phyloP scores from a whole-genome alignment of 169 alveolate species.

The Babesia sp. region DNA sequence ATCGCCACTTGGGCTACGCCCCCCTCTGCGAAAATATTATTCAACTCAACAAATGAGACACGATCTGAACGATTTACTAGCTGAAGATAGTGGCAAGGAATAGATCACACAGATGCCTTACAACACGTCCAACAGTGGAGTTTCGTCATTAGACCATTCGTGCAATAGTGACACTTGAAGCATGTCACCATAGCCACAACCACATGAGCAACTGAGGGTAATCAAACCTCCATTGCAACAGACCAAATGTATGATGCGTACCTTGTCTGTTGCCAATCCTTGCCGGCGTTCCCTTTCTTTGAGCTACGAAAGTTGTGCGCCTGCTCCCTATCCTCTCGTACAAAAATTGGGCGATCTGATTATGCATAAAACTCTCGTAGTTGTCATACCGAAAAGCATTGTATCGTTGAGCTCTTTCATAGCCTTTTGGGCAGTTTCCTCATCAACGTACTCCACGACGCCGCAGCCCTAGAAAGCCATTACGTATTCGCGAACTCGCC shows the following conservation, averaged over 20 bases:
- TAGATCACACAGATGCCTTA: too few relatives aligned
- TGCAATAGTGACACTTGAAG: too few relatives aligned
- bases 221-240: too few relatives aligned
- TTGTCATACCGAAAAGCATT: slow-evolving; percentile 43
- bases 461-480: slow-evolving; percentile 79
- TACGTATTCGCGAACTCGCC: background rate
- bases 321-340: slow-evolving; percentile 83
- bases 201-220: too few relatives aligned
- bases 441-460: slow-evolving; percentile 79
- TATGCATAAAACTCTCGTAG: background rate
- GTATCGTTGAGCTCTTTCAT: slow-evolving; percentile 79
- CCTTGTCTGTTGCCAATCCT: slow-evolving; percentile 19
- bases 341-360: slow-evolving; percentile 83
- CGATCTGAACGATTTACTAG: too few relatives aligned
- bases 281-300: slow-evolving; percentile 1
- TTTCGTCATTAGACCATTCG: too few relatives aligned
- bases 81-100: too few relatives aligned
- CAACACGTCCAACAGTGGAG: too few relatives aligned
- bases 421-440: slow-evolving; percentile 81
- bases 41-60: too few relatives aligned
- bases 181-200: too few relatives aligned
- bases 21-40: too few relatives aligned
- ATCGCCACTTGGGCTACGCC: slow-evolving; percentile 9
- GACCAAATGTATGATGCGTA: background rate
- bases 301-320: slow-evolving; percentile 31